Base-by-base conservation (phyloP, 2,329 filamentous ascomycete genomes). In the Penicillium freii region DNA sequence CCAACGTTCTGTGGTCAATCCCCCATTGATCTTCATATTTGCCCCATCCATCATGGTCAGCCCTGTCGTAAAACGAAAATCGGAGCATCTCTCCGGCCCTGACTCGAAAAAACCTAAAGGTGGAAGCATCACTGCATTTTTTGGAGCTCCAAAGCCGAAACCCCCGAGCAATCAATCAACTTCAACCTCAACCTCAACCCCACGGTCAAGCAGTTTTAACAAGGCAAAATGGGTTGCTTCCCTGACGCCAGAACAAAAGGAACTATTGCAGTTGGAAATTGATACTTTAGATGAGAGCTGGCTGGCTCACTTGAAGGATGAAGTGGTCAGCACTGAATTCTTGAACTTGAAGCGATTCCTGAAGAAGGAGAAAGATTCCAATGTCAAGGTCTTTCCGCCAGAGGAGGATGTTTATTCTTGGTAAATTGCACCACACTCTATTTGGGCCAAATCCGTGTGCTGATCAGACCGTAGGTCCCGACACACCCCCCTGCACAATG, bases 321-420 rank as follows among this genome's bases (percentile, higher is more conserved):
- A 97, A 65, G 79, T 99, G 40, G 79, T 85, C 1, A 87, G 82
- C 57, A 85, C 86, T 25, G 88, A 92, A 58, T 99, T 99, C 70
- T 79, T 99, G 46, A 85, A 90, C 3, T 77, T 99, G 63, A 99
- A 99, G 81, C 82, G 84, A 50, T 99, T 97, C 74, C 77, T 99
- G 53, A 87, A 90, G 69, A 84, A 83, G 53, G 94, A 99, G 78
- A 83, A 87, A 52, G 82, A 84, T 17, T 81, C 82, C 1, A 87
- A 88, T 2, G 88, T 87, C 76, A 92, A 88, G 69, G 84, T 96
- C 65, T 99, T 95, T 68, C 94, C 94, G 4, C 93, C 93, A 0
- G 82, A 86, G 66, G 83, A 91, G 63, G 93, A 99, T 68, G 86
- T 99, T 13, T 99, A 99, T 76, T 94, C 91, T 63, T 99, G 94